Evolutionary conservation across 345 rosid species (phyloP).

Genomic region (Linum tenue): DNA sequence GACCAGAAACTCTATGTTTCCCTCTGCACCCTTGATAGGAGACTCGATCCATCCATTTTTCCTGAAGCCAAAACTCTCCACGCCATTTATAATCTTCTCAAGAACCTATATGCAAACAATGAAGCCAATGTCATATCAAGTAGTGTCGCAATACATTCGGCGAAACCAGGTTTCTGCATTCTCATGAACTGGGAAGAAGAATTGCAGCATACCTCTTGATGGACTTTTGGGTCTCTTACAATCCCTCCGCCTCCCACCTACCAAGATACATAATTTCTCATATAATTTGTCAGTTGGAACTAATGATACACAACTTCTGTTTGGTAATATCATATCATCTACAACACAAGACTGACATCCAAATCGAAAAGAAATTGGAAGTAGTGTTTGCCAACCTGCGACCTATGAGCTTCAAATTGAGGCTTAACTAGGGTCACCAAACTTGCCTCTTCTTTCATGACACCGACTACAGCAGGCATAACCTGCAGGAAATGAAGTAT

Average conservation of each 20-base stretch:
- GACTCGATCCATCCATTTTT: constrained; percentile 79
- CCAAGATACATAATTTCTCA: neutral
- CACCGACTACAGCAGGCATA: constrained; percentile 79
- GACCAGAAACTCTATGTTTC: constrained; percentile 50
- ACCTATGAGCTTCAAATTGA: constrained; percentile 86
- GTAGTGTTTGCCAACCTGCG: constrained; percentile 46
- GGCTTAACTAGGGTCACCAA: constrained; percentile 81
- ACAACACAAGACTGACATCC: neutral
- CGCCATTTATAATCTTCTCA: constrained; percentile 41
- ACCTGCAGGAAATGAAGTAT: constrained; percentile 35
- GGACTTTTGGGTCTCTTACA: constrained; percentile 83
- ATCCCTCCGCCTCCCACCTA: constrained; percentile 97
- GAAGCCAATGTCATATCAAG: too few relatives aligned
- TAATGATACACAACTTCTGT: neutral
- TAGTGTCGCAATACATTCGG: too few relatives aligned
- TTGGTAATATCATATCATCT: neutral
- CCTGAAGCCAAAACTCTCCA: constrained; percentile 57
- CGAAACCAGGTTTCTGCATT: too few relatives aligned
- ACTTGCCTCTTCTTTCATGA: constrained; percentile 71
- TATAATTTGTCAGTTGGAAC: constrained; percentile 6
- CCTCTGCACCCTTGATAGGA: constrained; percentile 88
- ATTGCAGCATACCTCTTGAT: constrained; percentile 35
- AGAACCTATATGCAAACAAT: constrained; percentile 16
- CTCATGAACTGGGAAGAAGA: too few relatives aligned
- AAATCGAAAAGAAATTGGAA: neutral